These are phyloP conservation scores for Termitomyces sp. DNA, from an alignment of 768 basidiomycete genomes.

Conservation along the genomic window DNA sequence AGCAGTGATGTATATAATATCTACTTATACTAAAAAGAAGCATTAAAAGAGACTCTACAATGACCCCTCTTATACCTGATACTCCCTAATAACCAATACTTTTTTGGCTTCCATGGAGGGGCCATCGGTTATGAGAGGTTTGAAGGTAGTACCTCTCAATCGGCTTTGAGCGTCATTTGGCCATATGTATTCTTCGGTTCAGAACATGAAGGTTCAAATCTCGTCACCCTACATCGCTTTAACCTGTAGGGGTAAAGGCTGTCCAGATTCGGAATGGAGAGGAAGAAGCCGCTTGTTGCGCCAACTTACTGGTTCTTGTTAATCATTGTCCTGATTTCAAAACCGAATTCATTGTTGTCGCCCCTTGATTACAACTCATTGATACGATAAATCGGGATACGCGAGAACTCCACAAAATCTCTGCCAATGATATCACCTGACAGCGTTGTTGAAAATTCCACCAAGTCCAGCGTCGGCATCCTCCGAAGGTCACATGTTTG, in stretches of 20 bases:
- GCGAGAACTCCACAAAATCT: no score
- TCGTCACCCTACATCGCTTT: conserved; percentile 28
- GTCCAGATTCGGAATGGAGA: conserved; percentile 27
- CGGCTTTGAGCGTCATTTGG: conserved; percentile 24
- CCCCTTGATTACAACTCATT: background rate
- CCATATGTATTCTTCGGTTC: conserved; percentile 31
- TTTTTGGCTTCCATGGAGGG: no score
- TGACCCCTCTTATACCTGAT: no score
- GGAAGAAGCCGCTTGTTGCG: conserved; percentile 17
- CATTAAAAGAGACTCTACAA: no score
- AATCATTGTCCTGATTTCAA: conserved; percentile 17
- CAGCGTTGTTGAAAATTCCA: no score
- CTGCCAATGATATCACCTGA: no score
- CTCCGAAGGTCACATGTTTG: no score
- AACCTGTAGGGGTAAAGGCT: conserved; percentile 33
- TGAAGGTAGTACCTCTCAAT: conserved; percentile 21
- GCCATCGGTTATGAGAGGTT: no score
- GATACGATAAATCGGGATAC: conserved; percentile 1
- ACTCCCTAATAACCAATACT: no score
- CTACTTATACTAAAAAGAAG: no score
- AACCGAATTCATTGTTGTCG: background rate
- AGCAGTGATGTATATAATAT: no score
- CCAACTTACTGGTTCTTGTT: conserved; percentile 23
- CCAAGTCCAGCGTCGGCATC: no score
- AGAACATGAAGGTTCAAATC: conserved; percentile 25